phyloP scores from a whole-genome alignment of 2,329 filamentous ascomycete species.

The Diaporthe velutina region DNA sequence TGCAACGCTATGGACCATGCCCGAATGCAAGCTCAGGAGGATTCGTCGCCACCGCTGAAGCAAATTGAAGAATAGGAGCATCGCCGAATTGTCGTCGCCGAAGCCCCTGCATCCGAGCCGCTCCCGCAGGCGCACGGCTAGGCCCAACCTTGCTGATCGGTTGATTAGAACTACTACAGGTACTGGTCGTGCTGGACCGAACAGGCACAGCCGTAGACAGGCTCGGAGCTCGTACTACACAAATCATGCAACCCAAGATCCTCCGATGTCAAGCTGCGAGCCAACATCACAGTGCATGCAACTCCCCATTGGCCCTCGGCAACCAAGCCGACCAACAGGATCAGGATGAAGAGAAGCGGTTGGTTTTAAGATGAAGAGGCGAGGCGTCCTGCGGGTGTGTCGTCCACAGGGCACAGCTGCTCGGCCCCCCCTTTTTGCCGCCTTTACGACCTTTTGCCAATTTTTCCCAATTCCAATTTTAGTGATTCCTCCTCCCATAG shows the following conservation, averaged over 20 bases:
- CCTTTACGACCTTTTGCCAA: not conserved
- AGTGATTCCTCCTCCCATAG: slow-evolving; percentile 11
- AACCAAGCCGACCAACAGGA: slow-evolving; percentile 5
- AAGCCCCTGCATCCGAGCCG: not conserved
- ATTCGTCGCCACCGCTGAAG: not conserved
- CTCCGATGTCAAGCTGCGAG: slow-evolving; percentile 3
- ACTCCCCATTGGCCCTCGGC: not conserved
- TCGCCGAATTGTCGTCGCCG: not conserved
- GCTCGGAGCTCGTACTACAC: not conserved
- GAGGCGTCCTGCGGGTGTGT: not conserved
- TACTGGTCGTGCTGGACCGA: not conserved
- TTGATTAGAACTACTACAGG: not conserved
- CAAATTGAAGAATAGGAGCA: not conserved
- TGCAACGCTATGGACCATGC: no score
- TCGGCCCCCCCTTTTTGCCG: slow-evolving; percentile 18
- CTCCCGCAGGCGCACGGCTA: not conserved
- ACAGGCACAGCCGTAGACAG: not conserved
- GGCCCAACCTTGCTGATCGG: not conserved
- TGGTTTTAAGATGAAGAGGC: slow-evolving; percentile 9
- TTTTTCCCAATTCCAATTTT: slow-evolving; percentile 17
- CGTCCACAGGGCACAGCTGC: not conserved
- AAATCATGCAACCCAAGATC: slow-evolving; percentile 21
- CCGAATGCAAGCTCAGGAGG: not conserved
- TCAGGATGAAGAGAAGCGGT: slow-evolving; percentile 1
- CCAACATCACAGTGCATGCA: not conserved